Base-by-base conservation (phyloP, 495 filamentous ascomycete species). In the Astrocystis sublimbata region DNA sequence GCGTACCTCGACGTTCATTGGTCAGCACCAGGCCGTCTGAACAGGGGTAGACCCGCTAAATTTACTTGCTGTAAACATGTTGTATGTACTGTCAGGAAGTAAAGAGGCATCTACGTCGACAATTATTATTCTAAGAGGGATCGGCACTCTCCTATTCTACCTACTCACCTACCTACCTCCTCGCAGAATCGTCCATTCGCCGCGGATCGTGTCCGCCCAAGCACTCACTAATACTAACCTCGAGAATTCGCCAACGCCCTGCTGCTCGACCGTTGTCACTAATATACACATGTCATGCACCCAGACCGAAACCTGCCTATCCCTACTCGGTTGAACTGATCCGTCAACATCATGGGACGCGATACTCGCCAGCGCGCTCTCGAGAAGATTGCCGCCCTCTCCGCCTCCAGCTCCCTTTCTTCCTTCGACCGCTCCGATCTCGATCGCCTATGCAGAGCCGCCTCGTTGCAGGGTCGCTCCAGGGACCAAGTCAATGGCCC, bases 321-420 rank as follows among this genome's bases (percentile, higher is more conserved):
- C 24, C 30, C 30, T n/a, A 21, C 15, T 9, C 12, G 7, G 7
- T 23, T 56, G 10, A 10, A 24, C 23, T 60, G 15, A 19, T 42
- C 40, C 7, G n/a, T 42, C 35, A 38, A 9, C 51, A 54, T 17
- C 62, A 82, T 81, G 79, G 72, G 73, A 46, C 76, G 78, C 65
- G 75, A 82, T 58, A 82, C 89, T 56, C 84, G 88, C 73, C 79
- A 79, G 58, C 79, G 80, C 47, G 89, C 90, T 36, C 78, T 93
- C 65, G 80, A 88, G 74, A 90, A 89, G 73, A 86, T 93, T 59
- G 89, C 88, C 60, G 79, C 78, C 10, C 85, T 84, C 63, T 87
- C 80, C 45, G 77, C 87, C 42, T 73, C 83, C 26, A 77, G 82
- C 58, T 75, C 81, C 6, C 61, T 73, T 13, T 68, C 73, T 19